Conservation (phyloP, 176 grass and related monocot genomes). For the Zizania latifolia region DNA sequence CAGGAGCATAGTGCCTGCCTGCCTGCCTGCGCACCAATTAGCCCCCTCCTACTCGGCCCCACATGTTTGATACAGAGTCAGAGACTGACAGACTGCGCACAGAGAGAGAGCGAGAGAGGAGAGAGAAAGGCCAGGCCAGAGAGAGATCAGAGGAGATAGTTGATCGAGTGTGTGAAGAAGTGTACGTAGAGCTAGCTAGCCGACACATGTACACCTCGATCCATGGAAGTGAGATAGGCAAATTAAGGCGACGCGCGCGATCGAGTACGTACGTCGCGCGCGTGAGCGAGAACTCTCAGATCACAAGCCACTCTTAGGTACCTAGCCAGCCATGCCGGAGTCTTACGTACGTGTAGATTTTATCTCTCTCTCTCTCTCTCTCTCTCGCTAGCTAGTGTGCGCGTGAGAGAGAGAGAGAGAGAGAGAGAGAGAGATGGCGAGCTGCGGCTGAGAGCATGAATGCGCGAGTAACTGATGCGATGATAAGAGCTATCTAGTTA, state of each 20-base stretch:
- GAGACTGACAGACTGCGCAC: not conserved
- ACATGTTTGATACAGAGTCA: constrained; percentile 33
- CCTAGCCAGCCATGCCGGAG: too few relatives aligned
- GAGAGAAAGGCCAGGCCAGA: constrained; percentile 2
- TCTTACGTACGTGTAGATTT: too few relatives aligned
- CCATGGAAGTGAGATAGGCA: constrained; percentile 6
- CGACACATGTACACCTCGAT: constrained; percentile 48
- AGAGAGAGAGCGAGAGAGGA: not conserved
- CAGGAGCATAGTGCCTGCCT: too few relatives aligned
- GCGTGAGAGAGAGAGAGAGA: not conserved
- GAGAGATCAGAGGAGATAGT: not conserved
- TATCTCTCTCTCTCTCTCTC: too few relatives aligned
- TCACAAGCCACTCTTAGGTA: too few relatives aligned
- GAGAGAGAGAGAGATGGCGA: too few relatives aligned
- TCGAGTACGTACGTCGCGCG: constrained; percentile 18
- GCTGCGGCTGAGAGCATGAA: too few relatives aligned
- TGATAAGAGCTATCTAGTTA: too few relatives aligned
- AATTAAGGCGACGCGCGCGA: constrained; percentile 36
- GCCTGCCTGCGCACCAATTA: constrained; percentile 26
- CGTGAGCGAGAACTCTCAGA: constrained; percentile 42
- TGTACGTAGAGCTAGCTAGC: too few relatives aligned
- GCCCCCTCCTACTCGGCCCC: not conserved
- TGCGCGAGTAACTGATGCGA: too few relatives aligned
- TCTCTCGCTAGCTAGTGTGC: not conserved
- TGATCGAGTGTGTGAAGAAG: too few relatives aligned